Percentiles rank a stretch among this genome's conserved stretches.
Conservation (phyloP, 1,139 yeast genomes). For the Nakaseomyces sp. region DNA sequence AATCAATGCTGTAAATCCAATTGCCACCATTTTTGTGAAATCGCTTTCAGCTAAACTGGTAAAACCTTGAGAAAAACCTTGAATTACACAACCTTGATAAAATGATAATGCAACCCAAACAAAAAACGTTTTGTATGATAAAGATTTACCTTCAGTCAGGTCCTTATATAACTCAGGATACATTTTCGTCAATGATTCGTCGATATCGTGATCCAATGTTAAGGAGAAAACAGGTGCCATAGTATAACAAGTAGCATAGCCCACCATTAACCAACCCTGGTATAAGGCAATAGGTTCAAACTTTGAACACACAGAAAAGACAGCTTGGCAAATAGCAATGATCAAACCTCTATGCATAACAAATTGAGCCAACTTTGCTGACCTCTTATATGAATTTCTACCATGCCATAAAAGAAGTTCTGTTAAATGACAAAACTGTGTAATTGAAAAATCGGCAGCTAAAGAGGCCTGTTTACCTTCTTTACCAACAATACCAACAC, state of each 20-base stretch:
- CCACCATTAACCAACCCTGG: constrained; percentile 97
- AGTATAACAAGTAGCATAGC: constrained; percentile 92
- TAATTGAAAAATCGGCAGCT: constrained; percentile 93
- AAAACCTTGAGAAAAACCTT: constrained; percentile 67
- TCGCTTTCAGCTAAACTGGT: constrained; percentile 49
- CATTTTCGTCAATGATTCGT: constrained; percentile 75
- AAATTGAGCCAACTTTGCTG: constrained; percentile 91
- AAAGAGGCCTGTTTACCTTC: constrained; percentile 96
- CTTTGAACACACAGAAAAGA: constrained; percentile 72
- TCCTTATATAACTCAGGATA: constrained; percentile 95
- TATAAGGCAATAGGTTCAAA: constrained; percentile 92
- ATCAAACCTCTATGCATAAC: constrained; percentile 92
- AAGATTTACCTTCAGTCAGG: constrained; percentile 75
- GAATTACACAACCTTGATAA: constrained; percentile 80
- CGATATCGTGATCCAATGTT: constrained; percentile 85
- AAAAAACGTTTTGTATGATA: constrained; percentile 80
- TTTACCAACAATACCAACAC: constrained; percentile 97
- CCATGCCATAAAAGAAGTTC: constrained; percentile 95
- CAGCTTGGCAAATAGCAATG: constrained; percentile 94
- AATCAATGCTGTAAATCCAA: constrained; percentile 72
- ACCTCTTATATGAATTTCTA: constrained; percentile 88
- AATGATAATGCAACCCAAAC: constrained; percentile 85
- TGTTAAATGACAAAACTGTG: constrained; percentile 83
- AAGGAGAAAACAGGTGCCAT: constrained; percentile 97
- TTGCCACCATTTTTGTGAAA: constrained; percentile 72